Percentiles rank a stretch among this genome's conserved stretches.
These are phyloP conservation scores for Aspergillus intermedius DNA, from an alignment of 2,329 filamentous ascomycete species.

Conservation along the genomic window DNA sequence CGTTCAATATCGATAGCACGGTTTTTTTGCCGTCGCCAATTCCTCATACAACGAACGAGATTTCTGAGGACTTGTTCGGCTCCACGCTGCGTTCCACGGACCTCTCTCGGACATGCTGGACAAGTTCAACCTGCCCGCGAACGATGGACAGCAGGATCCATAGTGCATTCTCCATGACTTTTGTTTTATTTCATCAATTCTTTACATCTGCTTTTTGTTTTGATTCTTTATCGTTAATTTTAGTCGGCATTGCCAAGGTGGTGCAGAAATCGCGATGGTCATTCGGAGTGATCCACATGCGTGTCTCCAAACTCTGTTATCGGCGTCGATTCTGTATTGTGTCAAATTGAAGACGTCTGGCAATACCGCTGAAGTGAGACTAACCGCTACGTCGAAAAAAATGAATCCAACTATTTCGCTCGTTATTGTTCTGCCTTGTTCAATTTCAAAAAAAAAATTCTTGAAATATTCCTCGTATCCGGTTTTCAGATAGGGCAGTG, in stretches of 20 bases:
- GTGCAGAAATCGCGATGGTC: slow-evolving; percentile 2
- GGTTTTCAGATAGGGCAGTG: not conserved
- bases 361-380: not conserved
- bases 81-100: not conserved
- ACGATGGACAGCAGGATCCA: slow-evolving; percentile 9
- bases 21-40: not conserved
- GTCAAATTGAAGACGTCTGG: not conserved
- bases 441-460: not conserved
- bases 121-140: slow-evolving; percentile 8
- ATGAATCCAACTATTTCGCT: not conserved
- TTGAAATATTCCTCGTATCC: not conserved
- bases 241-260: slow-evolving; percentile 8
- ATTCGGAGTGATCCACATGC: not conserved
- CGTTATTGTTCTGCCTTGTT: not conserved
- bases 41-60: too few relatives aligned
- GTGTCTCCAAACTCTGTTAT: not conserved
- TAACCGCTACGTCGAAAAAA: not conserved
- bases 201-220: slow-evolving; percentile 6
- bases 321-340: not conserved
- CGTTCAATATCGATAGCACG: too few relatives aligned
- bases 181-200: slow-evolving; percentile 3
- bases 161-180: slow-evolving; percentile 8
- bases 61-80: not conserved
- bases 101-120: slow-evolving; percentile 6
- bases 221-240: slow-evolving; percentile 1